Percentiles rank a stretch among this genome's conserved stretches.
Evolutionary conservation across 2,329 filamentous ascomycete species (phyloP).

Genomic region (Penicillium sp.): DNA sequence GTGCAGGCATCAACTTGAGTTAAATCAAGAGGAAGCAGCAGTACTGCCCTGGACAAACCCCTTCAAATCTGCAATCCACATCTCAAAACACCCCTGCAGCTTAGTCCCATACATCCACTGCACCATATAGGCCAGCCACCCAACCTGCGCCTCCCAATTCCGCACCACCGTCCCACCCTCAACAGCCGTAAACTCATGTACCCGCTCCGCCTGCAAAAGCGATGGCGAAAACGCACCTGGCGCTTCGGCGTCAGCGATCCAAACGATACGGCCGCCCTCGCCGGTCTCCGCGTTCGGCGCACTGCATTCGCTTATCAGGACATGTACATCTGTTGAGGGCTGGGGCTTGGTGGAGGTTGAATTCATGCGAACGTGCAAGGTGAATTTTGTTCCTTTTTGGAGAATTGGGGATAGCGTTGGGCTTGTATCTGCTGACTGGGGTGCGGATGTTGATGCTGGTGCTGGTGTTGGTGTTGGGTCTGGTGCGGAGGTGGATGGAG

Average conservation of each 20-base stretch:
- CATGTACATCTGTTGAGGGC: conserved; percentile 24
- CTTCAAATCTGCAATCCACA: conserved; percentile 45
- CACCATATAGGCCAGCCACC: conserved; percentile 41
- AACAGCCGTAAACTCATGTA: conserved; percentile 48
- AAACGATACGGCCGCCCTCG: conserved; percentile 27
- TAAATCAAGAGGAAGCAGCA: background rate
- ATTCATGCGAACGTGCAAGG: conserved; percentile 46
- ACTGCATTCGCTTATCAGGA: conserved; percentile 36
- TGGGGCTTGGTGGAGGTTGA: conserved; percentile 20
- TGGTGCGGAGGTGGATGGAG: background rate
- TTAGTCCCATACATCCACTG: conserved; percentile 43
- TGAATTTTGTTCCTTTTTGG: conserved; percentile 44
- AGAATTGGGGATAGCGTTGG: conserved; percentile 26
- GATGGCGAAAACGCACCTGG: conserved; percentile 32
- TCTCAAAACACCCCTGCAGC: conserved; percentile 39
- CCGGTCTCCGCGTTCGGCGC: conserved; percentile 23
- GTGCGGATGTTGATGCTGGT: conserved; percentile 12
- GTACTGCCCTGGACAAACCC: conserved; percentile 36
- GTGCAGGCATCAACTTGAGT: background rate
- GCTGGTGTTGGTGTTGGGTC: conserved; percentile 6
- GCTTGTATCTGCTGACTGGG: background rate
- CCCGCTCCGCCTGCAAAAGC: conserved; percentile 45
- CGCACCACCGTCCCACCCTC: conserved; percentile 34
- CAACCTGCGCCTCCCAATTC: conserved; percentile 49
- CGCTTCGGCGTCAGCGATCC: conserved; percentile 28